Evolutionary conservation across 176 grass and related monocot species (phyloP), one percentile per base, ranked within the genome.

Genomic region (Bolboschoenus planiculmis): DNA sequence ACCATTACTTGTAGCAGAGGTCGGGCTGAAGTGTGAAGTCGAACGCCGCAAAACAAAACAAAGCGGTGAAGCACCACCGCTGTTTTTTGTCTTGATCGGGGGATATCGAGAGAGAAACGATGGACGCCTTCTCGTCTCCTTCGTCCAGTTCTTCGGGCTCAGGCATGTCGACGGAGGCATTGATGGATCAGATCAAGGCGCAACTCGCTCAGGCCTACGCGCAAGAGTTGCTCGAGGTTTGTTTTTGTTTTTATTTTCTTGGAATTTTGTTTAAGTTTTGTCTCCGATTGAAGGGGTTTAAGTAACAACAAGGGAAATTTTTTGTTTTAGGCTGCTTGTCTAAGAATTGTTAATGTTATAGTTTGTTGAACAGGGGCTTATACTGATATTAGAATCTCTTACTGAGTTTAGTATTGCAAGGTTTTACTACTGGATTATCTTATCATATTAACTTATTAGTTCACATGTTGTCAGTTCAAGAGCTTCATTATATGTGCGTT

Each of bases 51-150:
- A 72, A 72, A 40, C 15, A 66, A 43, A 71, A 40, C 16, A 5
- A 71, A 71, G 59, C 55, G 55, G 55, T 23, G 53, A 18, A 56
- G 18, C 34, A 68, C 64, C 26, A 9, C 35, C 35, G 8, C n/a
- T n/a, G n/a, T n/a, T 3, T 75, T 74, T 40, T 23, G 36, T 26
- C 39, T 75, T n/a, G 11, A 16, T 53, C 75, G 27, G 26, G 8
- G 33, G 13, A 23, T 34, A 65, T 24, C 14, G 36, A 46, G 3
- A 36, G 84, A 84, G 55, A 81, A 62, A 83, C 66, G 39, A 93
- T 95, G 95, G 90, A 95, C 61, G 84, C 95, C 59, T 93, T 95
- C 89, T 97, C 90, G 70, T 98, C 88, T 81, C 72, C 95, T 26
- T 89, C 90, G 86, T 64, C 84, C 57, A 59, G 83, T 63, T 77